phyloP scores from a whole-genome alignment of 2,329 filamentous ascomycete genomes.

The Stagonosporopsis rhizophila region DNA sequence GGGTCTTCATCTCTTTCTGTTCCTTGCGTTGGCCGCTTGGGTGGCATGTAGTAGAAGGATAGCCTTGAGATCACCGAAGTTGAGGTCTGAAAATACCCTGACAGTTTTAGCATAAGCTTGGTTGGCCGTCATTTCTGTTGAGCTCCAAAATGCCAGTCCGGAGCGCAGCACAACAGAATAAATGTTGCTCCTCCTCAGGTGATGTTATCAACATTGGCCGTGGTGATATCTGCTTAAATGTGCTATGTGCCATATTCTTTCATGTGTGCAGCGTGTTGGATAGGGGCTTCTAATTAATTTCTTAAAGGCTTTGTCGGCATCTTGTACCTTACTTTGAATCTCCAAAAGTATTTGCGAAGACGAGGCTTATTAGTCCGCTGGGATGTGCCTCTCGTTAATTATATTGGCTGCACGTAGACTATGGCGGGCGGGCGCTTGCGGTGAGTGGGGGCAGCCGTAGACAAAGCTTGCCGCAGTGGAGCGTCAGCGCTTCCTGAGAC shows the following conservation, averaged over 20 bases:
- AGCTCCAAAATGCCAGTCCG: too few relatives aligned
- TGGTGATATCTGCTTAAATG: not conserved
- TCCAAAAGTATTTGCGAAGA: not conserved
- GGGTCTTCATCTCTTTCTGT: too few relatives aligned
- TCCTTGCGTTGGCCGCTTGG: not conserved
- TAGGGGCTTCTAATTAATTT: too few relatives aligned
- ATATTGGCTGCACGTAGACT: not conserved
- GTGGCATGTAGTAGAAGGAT: not conserved
- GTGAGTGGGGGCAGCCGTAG: constrained; percentile 7
- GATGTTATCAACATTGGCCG: too few relatives aligned
- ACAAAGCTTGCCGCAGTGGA: constrained; percentile 14
- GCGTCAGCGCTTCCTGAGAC: constrained; percentile 17
- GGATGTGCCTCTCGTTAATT: not conserved
- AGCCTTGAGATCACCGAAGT: not conserved
- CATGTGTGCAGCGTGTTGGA: too few relatives aligned
- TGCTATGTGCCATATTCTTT: too few relatives aligned
- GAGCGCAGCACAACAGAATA: too few relatives aligned
- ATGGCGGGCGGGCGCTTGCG: not conserved
- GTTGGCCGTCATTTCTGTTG: too few relatives aligned
- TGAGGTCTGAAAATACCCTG: not conserved
- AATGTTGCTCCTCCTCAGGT: too few relatives aligned
- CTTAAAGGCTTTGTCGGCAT: not conserved
- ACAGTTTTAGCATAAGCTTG: not conserved
- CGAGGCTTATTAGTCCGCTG: not conserved
- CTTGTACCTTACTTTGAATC: not conserved